Conservation (phyloP, 2,329 filamentous ascomycete species). For the Capronia coronata region DNA sequence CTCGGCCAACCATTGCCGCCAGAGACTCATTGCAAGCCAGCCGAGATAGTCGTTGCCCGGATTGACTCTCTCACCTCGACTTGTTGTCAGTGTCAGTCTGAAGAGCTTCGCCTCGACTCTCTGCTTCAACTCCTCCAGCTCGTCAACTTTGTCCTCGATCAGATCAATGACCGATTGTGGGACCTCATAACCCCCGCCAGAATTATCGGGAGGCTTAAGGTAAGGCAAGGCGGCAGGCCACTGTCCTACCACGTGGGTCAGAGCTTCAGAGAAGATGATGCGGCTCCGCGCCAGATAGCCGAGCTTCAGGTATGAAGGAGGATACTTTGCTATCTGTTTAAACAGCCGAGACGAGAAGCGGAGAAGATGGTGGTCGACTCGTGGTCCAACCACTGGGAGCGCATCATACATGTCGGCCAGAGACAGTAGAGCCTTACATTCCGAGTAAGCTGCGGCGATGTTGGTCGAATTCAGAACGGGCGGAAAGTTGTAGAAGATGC, state of each 20-base stretch:
- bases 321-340: slow-evolving; percentile 96
- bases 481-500: slow-evolving; percentile 90
- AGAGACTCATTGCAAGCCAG: slow-evolving; percentile 81
- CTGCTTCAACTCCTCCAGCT: slow-evolving; percentile 74
- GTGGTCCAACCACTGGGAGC: slow-evolving; percentile 74
- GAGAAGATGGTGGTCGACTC: slow-evolving; percentile 87
- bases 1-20: slow-evolving; percentile 88
- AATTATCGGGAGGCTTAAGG: slow-evolving; percentile 52
- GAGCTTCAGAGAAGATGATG: slow-evolving; percentile 76
- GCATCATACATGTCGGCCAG: slow-evolving; percentile 95
- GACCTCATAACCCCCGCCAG: slow-evolving; percentile 43
- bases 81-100: slow-evolving; percentile 69
- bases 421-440: slow-evolving; percentile 82
- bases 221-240: slow-evolving; percentile 79
- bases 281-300: slow-evolving; percentile 79
- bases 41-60: slow-evolving; percentile 76
- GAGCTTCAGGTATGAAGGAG: slow-evolving; percentile 82
- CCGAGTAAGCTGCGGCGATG: slow-evolving; percentile 85
- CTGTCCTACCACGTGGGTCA: slow-evolving; percentile 90
- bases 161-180: slow-evolving; percentile 74
- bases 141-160: slow-evolving; percentile 91
- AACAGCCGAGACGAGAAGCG: slow-evolving; percentile 86
- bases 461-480: slow-evolving; percentile 76
- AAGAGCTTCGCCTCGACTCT: slow-evolving; percentile 77
- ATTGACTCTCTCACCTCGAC: slow-evolving; percentile 72